Conservation (phyloP, 1,284 basidiomycete genomes). For the Apiotrichum mycotoxinovorans region DNA sequence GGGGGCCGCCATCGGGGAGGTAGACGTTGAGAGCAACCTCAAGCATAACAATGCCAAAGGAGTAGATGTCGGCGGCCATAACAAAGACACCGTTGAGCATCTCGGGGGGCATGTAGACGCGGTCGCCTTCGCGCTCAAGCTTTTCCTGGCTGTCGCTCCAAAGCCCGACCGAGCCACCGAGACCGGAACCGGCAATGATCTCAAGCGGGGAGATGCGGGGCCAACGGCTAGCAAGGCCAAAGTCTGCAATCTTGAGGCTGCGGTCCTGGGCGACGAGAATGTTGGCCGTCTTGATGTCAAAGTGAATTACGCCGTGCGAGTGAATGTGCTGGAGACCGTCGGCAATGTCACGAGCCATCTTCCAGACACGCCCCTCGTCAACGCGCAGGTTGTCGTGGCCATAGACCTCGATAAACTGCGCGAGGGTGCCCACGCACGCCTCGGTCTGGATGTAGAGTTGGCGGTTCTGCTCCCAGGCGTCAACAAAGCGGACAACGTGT, state of each 20-base stretch:
- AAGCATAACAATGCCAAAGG: constrained; percentile 90
- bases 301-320: constrained; percentile 80
- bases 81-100: constrained; percentile 88
- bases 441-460: constrained; percentile 91
- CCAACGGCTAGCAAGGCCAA: constrained; percentile 92
- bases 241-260: constrained; percentile 95
- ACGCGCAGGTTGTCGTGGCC: constrained; percentile 77
- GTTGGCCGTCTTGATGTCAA: constrained; percentile 97
- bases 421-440: constrained; percentile 88
- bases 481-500: constrained; percentile 84
- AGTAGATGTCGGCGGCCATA: constrained; percentile 93
- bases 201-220: constrained; percentile 56
- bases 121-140: constrained; percentile 91
- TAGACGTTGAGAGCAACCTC: constrained; percentile 95
- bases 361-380: constrained; percentile 95
- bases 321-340: constrained; percentile 89
- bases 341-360: constrained; percentile 86
- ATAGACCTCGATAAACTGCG: constrained; percentile 88
- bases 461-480: constrained; percentile 95
- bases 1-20: constrained; percentile 89
- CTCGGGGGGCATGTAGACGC: constrained; percentile 97
- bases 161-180: constrained; percentile 34
- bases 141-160: constrained; percentile 43
- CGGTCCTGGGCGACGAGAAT: constrained; percentile 87
- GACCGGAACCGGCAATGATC: constrained; percentile 48